A percentile compares a stretch with the other conserved stretches of the same genome.
phyloP scores from a whole-genome alignment of 306 rosid species.

The Prunus mira region DNA sequence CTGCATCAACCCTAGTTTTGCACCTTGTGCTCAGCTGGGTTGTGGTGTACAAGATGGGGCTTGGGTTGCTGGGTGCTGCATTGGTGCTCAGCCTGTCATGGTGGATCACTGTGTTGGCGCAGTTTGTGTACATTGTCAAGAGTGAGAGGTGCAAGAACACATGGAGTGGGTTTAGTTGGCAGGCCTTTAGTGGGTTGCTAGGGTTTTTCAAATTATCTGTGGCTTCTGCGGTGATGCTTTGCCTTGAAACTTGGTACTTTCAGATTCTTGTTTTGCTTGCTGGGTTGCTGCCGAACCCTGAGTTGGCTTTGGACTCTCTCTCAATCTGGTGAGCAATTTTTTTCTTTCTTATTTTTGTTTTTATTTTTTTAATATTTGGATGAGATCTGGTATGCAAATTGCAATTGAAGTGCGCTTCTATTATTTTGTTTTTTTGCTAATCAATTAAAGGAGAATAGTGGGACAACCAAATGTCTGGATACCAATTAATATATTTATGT shows the following conservation, averaged over 20 bases:
- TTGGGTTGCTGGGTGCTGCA: slow-evolving; percentile 68
- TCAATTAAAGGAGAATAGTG: background rate
- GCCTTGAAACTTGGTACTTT: slow-evolving; percentile 73
- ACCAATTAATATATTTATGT: background rate
- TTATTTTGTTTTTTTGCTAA: background rate
- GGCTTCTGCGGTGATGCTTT: slow-evolving; percentile 73
- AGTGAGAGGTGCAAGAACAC: slow-evolving; percentile 52
- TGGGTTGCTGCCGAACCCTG: slow-evolving; percentile 63
- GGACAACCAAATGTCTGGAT: background rate
- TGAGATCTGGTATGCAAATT: too few species aligned
- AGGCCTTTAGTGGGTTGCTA: slow-evolving; percentile 46
- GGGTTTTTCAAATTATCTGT: slow-evolving; percentile 61
- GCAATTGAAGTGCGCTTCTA: background rate
- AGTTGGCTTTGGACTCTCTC: slow-evolving; percentile 68
- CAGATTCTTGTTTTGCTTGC: slow-evolving; percentile 78
- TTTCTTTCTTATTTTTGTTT: too few species aligned
- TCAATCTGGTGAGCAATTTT: slow-evolving; percentile 48
- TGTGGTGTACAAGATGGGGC: slow-evolving; percentile 48
- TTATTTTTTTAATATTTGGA: too few species aligned
- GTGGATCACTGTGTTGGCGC: slow-evolving; percentile 71
- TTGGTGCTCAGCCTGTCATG: slow-evolving; percentile 70
- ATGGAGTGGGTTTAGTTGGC: slow-evolving; percentile 56
- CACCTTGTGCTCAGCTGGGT: slow-evolving; percentile 59
- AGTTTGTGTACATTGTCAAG: slow-evolving; percentile 56
- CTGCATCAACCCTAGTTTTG: slow-evolving; percentile 40